These are phyloP conservation scores for Phytophthora nicotianae DNA, from an alignment of 352 stramenopile species.

Conservation along the genomic window DNA sequence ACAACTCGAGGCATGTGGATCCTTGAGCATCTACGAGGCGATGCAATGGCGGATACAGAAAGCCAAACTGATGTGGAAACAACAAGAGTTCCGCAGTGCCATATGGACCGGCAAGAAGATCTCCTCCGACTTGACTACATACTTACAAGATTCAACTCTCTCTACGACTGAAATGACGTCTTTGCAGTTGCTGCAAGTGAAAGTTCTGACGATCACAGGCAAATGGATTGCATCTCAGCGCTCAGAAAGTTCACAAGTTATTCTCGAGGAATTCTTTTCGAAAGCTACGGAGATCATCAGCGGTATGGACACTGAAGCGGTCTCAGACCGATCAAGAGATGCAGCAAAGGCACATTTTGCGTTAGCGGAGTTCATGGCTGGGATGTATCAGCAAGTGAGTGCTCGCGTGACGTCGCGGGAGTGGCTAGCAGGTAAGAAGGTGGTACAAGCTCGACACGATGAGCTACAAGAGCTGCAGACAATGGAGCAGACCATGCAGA, in stretches of 20 bases:
- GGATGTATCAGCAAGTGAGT: conserved; percentile 91
- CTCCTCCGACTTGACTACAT: conserved; percentile 42
- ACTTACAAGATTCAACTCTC: conserved; percentile 32
- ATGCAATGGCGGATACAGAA: conserved; percentile 79
- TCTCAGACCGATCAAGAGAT: conserved; percentile 50
- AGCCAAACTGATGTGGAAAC: conserved; percentile 79
- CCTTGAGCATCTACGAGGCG: conserved; percentile 44
- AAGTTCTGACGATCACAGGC: conserved; percentile 80
- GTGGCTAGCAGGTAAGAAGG: conserved; percentile 87
- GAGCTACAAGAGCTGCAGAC: conserved; percentile 68
- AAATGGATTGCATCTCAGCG: conserved; percentile 94
- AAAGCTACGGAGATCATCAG: conserved; percentile 77
- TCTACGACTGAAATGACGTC: conserved; percentile 13
- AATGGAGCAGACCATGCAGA: conserved; percentile 60
- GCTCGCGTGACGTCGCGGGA: conserved; percentile 85
- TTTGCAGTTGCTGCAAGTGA: conserved; percentile 64
- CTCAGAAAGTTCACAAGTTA: conserved; percentile 90
- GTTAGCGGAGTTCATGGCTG: conserved; percentile 91
- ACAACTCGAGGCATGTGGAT: conserved; percentile 43
- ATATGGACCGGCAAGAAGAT: conserved; percentile 76
- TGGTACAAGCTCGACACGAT: conserved; percentile 66
- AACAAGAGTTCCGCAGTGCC: conserved; percentile 71
- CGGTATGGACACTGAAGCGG: conserved; percentile 36
- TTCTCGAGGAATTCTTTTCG: conserved; percentile 93
- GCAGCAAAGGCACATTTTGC: conserved; percentile 85